Conservation (phyloP, 2,329 filamentous ascomycete species). For the Trichoderma harzianum region DNA sequence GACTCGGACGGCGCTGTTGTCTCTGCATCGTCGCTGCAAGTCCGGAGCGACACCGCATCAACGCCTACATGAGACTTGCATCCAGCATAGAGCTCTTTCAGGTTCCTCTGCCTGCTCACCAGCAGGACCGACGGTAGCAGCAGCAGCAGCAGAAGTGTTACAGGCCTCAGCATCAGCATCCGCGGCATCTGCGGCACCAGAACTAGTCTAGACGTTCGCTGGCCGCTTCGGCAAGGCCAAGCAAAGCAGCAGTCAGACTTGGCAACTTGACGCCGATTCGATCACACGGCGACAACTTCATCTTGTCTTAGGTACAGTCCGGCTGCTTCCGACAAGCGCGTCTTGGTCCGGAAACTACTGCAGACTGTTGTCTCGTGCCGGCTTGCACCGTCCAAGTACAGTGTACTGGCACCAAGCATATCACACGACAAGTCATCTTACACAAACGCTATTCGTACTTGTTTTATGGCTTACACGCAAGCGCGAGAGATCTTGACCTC, state of each 20-base stretch:
- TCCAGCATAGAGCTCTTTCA: neutral
- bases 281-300: neutral
- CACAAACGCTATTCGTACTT: neutral
- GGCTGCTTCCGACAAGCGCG: neutral
- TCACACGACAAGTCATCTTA: neutral
- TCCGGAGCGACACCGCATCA: neutral
- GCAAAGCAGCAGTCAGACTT: neutral
- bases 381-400: neutral
- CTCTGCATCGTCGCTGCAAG: slow-evolving; percentile 5
- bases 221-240: neutral
- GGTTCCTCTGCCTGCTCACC: neutral
- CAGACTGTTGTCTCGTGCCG: neutral
- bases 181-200: neutral
- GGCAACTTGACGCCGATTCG: too few species aligned
- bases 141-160: neutral
- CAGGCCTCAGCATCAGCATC: neutral
- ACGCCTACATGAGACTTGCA: neutral
- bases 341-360: neutral
- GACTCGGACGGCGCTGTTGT: neutral
- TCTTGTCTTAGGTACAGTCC: neutral
- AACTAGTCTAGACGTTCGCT: neutral
- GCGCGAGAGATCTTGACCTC: neutral
- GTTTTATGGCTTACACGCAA: neutral
- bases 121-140: neutral
- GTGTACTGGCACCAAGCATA: neutral